Percentiles rank a stretch among this genome's conserved stretches.
Evolutionary conservation across 331 rosid genomes (phyloP).

Genomic region (Quercus lobata): DNA sequence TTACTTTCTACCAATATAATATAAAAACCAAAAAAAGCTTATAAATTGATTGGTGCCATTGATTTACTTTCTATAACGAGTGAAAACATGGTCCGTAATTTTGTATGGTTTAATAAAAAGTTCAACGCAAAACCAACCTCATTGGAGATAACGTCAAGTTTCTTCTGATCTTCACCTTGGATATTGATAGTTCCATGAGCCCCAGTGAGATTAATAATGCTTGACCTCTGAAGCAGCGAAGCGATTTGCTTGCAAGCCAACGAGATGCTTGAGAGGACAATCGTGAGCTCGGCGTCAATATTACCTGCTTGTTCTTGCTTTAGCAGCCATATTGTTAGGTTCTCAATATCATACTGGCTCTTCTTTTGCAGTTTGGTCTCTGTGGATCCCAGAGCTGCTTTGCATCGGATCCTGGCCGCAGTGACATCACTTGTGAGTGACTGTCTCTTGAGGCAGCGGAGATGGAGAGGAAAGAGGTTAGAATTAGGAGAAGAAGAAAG

Average conservation of each 20-base stretch:
- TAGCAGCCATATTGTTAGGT: constrained; percentile 37
- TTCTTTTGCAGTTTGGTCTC: background rate
- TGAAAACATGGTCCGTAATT: no score
- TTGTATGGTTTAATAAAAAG: background rate
- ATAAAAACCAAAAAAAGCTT: no score
- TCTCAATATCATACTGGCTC: constrained; percentile 11
- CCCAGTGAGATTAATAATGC: constrained; percentile 34
- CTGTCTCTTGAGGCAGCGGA: background rate
- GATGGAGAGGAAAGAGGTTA: background rate
- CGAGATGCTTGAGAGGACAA: constrained; percentile 39
- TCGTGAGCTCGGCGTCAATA: constrained; percentile 38
- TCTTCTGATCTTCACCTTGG: constrained; percentile 49
- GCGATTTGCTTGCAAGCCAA: constrained; percentile 42
- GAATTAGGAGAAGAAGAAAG: constrained; percentile 10
- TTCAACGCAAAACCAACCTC: constrained; percentile 8
- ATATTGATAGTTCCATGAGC: constrained; percentile 31
- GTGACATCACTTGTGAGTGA: background rate
- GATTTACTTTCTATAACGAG: no score
- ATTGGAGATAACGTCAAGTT: constrained; percentile 45
- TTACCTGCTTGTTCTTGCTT: constrained; percentile 32
- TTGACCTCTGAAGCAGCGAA: constrained; percentile 36
- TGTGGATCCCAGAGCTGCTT: background rate
- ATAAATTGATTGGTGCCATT: no score
- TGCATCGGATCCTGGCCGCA: constrained; percentile 1
- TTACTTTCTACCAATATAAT: no score